Base-by-base conservation (phyloP, 805 yeast species). In the Teunomyces atbi region DNA sequence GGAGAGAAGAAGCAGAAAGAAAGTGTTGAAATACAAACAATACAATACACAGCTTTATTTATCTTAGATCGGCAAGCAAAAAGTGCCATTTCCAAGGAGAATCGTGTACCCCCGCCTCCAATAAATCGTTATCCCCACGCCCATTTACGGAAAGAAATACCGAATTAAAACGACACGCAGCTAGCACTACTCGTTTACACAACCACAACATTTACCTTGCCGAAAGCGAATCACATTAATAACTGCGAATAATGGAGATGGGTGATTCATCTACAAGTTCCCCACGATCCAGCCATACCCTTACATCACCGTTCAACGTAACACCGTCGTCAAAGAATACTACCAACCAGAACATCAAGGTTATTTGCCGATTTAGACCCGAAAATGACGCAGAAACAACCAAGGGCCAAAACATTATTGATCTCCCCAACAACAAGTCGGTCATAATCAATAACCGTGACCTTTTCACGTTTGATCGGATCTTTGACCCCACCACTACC, bases 361-460 rank as follows among this genome's bases (percentile, higher is more conserved):
- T 87, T 21, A 73, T 87, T 15, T 89, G 87, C 20, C 70, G 96
- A 44, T 81, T 87, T 55, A 68, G 94, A 38, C 94, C 94, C 1
- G 70, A 70, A 38, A 73, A 65, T 42, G 63, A 58, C 2, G 20
- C 42, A 2, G 86, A 69, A 44, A 12, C 26, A 5, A 45, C 45
- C 7, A 47, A 50, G 6, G 58, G 56, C 62, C 52, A 45, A 26
- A 41, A 58, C 46, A 29, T 55, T 4, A 56, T 56, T 4, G 55
- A 56, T 12, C 56, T 58, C 42, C 60, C 62, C 2, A 60, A 65
- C 40, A 54, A 57, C 16, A 53, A 58, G 12, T 59, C 70, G 0
- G 62, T 71, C 3, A 45, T 55, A 3, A 45, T 69, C 19, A 55
- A 59, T 20, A 61, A 67, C 33, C 57, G 59, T 44, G 73, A 54